Conservation (phyloP, 106 monocot species). For the Platanthera zijinensis region DNA sequence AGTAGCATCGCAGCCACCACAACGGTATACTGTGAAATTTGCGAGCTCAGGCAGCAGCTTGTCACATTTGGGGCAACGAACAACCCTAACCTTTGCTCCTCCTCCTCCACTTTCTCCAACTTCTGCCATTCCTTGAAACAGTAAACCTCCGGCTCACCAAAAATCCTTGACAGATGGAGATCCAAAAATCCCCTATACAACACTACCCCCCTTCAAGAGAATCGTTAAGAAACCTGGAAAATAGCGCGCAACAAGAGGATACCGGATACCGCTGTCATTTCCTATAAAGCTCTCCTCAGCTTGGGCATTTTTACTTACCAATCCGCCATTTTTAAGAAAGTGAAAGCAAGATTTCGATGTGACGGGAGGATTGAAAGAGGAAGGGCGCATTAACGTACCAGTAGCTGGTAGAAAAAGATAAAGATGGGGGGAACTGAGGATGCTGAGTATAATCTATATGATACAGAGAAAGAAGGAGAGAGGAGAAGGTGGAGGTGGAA, state of each 20-base stretch:
- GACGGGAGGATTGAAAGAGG: background rate
- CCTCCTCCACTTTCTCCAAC: slow-evolving; percentile 28
- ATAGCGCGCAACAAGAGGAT: background rate
- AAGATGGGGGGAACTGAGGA: background rate
- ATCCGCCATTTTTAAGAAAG: background rate
- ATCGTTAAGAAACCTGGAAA: background rate
- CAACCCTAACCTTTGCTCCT: slow-evolving; percentile 57
- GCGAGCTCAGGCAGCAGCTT: slow-evolving; percentile 81
- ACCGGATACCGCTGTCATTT: slow-evolving; percentile 1
- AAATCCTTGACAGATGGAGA: background rate
- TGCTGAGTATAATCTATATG: background rate
- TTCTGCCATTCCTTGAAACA: slow-evolving; percentile 3
- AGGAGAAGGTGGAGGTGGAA: background rate
- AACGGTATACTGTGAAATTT: slow-evolving; percentile 68
- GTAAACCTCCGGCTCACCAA: background rate
- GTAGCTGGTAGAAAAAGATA: background rate
- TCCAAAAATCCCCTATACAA: background rate
- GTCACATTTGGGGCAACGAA: slow-evolving; percentile 89
- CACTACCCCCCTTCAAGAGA: background rate
- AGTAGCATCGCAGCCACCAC: slow-evolving; percentile 80
- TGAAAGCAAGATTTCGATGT: slow-evolving; percentile 5
- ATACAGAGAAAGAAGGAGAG: background rate
- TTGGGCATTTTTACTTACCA: slow-evolving; percentile 1
- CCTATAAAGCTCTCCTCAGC: background rate
- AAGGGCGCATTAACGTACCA: slow-evolving; percentile 4